phyloP scores from a whole-genome alignment of 768 basidiomycete species.

The Leucocoprinus sp. region DNA sequence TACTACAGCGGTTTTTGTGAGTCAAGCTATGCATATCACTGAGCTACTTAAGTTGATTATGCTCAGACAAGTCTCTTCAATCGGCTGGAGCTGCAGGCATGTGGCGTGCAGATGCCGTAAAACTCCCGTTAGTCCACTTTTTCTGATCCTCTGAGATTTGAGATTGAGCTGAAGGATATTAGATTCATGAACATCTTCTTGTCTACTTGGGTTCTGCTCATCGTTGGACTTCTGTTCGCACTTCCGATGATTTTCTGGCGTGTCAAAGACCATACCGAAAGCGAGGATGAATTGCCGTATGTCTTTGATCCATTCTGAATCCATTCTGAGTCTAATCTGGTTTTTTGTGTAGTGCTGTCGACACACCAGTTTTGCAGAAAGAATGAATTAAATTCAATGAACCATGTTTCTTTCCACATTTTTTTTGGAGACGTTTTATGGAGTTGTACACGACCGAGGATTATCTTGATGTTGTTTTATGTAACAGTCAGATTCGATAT shows the following conservation, averaged over 20 bases:
- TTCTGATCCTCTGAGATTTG: neutral
- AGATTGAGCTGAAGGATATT: neutral
- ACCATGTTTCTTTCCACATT: no score
- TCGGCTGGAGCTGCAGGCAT: conserved; percentile 68
- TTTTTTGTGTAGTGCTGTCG: neutral
- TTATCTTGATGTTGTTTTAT: no score
- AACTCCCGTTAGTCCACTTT: conserved; percentile 44
- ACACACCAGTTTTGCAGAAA: neutral
- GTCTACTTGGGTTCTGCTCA: conserved; percentile 68
- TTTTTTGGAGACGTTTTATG: no score
- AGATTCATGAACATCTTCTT: conserved; percentile 66
- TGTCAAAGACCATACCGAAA: conserved; percentile 51
- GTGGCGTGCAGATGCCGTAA: conserved; percentile 63
- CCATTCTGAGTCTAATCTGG: neutral
- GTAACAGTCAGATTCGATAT: no score
- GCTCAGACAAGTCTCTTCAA: conserved; percentile 62
- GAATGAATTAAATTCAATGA: neutral
- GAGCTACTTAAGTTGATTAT: neutral
- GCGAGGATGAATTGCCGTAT: conserved; percentile 39
- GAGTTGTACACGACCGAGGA: no score
- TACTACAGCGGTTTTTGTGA: conserved; percentile 77
- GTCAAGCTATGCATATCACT: conserved; percentile 18
- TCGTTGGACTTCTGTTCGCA: conserved; percentile 55
- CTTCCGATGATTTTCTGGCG: conserved; percentile 69
- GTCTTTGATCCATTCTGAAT: neutral